Conservation (phyloP, 1,139 yeast genomes). For the Saccharomyces hybrid region DNA sequence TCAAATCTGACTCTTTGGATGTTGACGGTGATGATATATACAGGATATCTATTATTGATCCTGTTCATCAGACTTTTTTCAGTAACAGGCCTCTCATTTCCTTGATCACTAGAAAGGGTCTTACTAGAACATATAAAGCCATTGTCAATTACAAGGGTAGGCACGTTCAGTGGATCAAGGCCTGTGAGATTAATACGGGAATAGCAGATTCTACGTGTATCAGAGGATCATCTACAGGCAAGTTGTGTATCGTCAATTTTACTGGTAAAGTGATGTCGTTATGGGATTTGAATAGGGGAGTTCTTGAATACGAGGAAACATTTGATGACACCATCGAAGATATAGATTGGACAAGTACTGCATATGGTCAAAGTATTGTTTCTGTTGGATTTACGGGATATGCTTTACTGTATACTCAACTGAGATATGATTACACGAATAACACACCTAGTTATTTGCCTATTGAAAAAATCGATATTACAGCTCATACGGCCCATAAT, state of each 20-base stretch:
- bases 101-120: constrained; percentile 49
- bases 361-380: constrained; percentile 60
- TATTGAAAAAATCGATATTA: constrained; percentile 64
- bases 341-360: constrained; percentile 68
- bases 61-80: constrained; percentile 46
- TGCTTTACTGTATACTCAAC: constrained; percentile 67
- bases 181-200: constrained; percentile 47
- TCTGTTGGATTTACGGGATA: constrained; percentile 67
- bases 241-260: constrained; percentile 62
- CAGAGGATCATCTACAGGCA: constrained; percentile 68
- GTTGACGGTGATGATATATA: constrained; percentile 32
- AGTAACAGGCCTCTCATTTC: constrained; percentile 45
- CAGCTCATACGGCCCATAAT: constrained; percentile 62
- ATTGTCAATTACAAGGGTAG: constrained; percentile 23
- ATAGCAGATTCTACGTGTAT: constrained; percentile 46
- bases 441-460: constrained; percentile 69
- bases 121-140: constrained; percentile 46
- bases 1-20: constrained; percentile 15
- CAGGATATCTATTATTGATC: constrained; percentile 56
- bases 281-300: constrained; percentile 68
- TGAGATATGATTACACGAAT: constrained; percentile 84
- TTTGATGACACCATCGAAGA: constrained; percentile 34
- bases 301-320: constrained; percentile 53
- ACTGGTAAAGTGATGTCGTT: constrained; percentile 47
- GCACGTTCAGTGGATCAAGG: constrained; percentile 45